Conservation (phyloP, 305 asterid genomes). For the Plantago coronopus region DNA sequence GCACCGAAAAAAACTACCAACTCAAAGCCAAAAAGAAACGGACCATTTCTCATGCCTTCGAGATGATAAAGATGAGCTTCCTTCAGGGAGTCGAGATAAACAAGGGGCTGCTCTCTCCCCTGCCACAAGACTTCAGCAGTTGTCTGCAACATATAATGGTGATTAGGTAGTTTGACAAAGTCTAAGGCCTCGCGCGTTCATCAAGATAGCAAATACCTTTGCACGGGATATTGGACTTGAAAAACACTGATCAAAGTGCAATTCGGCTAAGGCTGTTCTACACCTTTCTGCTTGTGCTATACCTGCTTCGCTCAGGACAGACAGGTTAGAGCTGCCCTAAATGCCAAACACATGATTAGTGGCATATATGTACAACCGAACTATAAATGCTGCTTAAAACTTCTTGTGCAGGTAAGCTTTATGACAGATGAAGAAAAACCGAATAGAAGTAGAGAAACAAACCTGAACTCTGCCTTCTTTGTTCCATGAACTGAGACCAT, state of each 20-base stretch:
- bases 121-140: slow-evolving; percentile 76
- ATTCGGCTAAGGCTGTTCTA: slow-evolving; percentile 44
- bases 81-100: slow-evolving; percentile 65
- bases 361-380: neutral
- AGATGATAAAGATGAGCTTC: slow-evolving; percentile 71
- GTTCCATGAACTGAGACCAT: slow-evolving; percentile 67
- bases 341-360: slow-evolving; percentile 17
- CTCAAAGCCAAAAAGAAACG: slow-evolving; percentile 9
- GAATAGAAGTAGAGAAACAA: slow-evolving; percentile 22
- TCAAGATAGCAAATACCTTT: slow-evolving; percentile 36
- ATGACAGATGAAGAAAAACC: neutral
- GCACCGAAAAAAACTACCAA: slow-evolving; percentile 3
- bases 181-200: neutral
- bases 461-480: slow-evolving; percentile 73
- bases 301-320: slow-evolving; percentile 62
- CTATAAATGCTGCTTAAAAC: too few relatives aligned
- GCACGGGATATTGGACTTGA: slow-evolving; percentile 84
- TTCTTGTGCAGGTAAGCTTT: neutral
- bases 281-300: slow-evolving; percentile 60
- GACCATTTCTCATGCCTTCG: slow-evolving; percentile 82
- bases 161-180: slow-evolving; percentile 11
- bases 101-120: slow-evolving; percentile 61
- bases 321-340: slow-evolving; percentile 77
- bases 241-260: slow-evolving; percentile 64
- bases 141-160: slow-evolving; percentile 44